A percentile compares a stretch with the other conserved stretches of the same genome.
Conservation (phyloP, 2,329 filamentous ascomycete genomes). For the Aspergillus sp. region DNA sequence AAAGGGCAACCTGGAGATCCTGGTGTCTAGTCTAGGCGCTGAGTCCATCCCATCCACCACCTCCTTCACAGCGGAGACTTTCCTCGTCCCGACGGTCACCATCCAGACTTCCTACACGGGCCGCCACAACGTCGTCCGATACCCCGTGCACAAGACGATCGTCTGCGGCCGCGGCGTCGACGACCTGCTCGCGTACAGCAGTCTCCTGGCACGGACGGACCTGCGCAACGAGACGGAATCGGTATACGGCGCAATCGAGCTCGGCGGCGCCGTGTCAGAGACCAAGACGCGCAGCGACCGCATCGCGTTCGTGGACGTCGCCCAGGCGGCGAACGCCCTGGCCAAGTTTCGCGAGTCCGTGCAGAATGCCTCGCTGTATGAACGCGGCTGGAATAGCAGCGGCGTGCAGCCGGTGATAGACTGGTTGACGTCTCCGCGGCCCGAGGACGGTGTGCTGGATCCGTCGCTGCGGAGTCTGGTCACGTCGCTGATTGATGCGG, state of each 20-base stretch:
- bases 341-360: conserved; percentile 66
- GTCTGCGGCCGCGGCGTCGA: conserved; percentile 70
- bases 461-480: conserved; percentile 66
- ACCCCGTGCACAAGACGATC: conserved; percentile 80
- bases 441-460: conserved; percentile 55
- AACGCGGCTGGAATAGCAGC: conserved; percentile 70
- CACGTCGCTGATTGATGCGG: conserved; percentile 57
- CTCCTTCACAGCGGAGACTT: conserved; percentile 55
- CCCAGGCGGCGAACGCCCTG: conserved; percentile 62
- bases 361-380: conserved; percentile 67
- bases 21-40: conserved; percentile 54
- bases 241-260: conserved; percentile 35
- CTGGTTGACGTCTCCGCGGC: conserved; percentile 55
- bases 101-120: conserved; percentile 64
- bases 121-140: conserved; percentile 65
- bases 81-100: conserved; percentile 74
- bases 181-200: conserved; percentile 52
- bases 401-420: conserved; percentile 62
- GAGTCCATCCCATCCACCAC: conserved; percentile 48
- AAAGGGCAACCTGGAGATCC: conserved; percentile 57
- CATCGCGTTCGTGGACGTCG: conserved; percentile 60
- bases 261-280: conserved; percentile 46
- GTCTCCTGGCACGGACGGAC: conserved; percentile 29
- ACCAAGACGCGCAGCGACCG: conserved; percentile 14
- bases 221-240: conserved; percentile 29